Percentiles rank a stretch among this genome's conserved stretches.
Conservation (phyloP, 768 basidiomycete genomes). For the Auriscalpium vulgare region DNA sequence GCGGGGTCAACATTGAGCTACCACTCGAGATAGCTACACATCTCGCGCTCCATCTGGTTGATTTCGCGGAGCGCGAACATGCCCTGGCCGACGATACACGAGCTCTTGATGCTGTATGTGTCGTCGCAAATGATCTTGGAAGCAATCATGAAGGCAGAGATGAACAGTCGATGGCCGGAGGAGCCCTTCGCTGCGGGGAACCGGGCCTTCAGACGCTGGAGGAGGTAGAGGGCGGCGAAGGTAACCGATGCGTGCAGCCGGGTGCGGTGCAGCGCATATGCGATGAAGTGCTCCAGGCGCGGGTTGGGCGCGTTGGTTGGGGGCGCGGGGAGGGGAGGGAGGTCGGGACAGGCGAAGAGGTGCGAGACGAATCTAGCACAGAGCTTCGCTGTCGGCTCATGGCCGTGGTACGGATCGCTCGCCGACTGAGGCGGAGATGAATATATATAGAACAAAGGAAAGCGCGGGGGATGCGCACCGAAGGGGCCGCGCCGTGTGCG, state of each 20-base stretch:
- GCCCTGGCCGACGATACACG: slow-evolving; percentile 19
- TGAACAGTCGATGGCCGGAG: slow-evolving; percentile 83
- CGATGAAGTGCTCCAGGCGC: slow-evolving; percentile 69
- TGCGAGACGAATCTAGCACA: slow-evolving; percentile 78
- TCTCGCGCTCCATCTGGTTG: too few species aligned
- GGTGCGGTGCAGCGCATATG: slow-evolving; percentile 80
- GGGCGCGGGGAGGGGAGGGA: slow-evolving; percentile 41
- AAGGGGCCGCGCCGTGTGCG: too few species aligned
- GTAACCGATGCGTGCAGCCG: slow-evolving; percentile 52
- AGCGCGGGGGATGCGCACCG: not conserved
- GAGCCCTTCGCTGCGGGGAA: slow-evolving; percentile 88
- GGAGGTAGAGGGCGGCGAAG: slow-evolving; percentile 51
- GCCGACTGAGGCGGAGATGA: slow-evolving; percentile 6
- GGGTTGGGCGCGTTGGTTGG: slow-evolving; percentile 25
- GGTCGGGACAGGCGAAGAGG: slow-evolving; percentile 80
- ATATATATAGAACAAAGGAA: slow-evolving; percentile 1
- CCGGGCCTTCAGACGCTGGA: slow-evolving; percentile 82
- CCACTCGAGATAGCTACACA: too few species aligned
- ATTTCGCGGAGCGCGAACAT: too few species aligned
- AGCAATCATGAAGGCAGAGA: slow-evolving; percentile 90
- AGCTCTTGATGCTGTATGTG: slow-evolving; percentile 60
- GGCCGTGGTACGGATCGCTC: slow-evolving; percentile 62
- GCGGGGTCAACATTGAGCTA: slow-evolving; percentile 51
- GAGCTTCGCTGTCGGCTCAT: slow-evolving; percentile 61
- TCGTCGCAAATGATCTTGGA: slow-evolving; percentile 68